phyloP scores from a whole-genome alignment of 495 filamentous ascomycete genomes.

The Stereocaulon alpinum region DNA sequence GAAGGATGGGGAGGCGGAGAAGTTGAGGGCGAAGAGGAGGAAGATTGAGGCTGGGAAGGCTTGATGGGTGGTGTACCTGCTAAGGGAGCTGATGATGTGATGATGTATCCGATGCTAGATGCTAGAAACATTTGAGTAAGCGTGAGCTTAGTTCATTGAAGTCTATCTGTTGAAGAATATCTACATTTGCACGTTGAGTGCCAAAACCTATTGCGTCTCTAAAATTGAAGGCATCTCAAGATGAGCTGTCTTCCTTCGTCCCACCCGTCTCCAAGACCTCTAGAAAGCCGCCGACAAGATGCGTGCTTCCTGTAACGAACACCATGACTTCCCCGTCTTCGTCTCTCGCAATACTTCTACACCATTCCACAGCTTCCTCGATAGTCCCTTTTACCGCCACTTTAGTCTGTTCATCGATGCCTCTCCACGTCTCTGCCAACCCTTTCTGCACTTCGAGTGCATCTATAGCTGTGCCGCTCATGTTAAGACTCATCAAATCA shows the following conservation, averaged over 20 bases:
- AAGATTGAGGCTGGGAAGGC: constrained; percentile 33
- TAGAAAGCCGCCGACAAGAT: constrained; percentile 75
- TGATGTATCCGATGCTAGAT: too few relatives aligned
- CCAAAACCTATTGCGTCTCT: neutral
- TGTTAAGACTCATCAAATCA: constrained; percentile 70
- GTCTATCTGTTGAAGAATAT: neutral
- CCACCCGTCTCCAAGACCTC: constrained; percentile 51
- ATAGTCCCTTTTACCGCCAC: constrained; percentile 65
- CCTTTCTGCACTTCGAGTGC: constrained; percentile 61
- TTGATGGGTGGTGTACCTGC: neutral
- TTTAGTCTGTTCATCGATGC: constrained; percentile 46
- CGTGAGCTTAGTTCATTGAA: neutral
- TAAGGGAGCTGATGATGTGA: neutral
- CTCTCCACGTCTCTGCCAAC: constrained; percentile 63
- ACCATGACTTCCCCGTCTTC: constrained; percentile 36
- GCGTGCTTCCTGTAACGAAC: constrained; percentile 74
- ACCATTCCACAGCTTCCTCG: constrained; percentile 70
- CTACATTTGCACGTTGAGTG: constrained; percentile 8
- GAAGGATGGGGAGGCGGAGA: constrained; percentile 64
- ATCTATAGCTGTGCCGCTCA: constrained; percentile 54
- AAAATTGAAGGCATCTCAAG: neutral
- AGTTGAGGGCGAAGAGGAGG: constrained; percentile 74
- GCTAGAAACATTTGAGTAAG: neutral
- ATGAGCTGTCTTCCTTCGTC: neutral
- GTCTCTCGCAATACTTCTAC: constrained; percentile 41